phyloP scores from a whole-genome alignment of 495 filamentous ascomycete genomes.

The Coniosporium apollinis region DNA sequence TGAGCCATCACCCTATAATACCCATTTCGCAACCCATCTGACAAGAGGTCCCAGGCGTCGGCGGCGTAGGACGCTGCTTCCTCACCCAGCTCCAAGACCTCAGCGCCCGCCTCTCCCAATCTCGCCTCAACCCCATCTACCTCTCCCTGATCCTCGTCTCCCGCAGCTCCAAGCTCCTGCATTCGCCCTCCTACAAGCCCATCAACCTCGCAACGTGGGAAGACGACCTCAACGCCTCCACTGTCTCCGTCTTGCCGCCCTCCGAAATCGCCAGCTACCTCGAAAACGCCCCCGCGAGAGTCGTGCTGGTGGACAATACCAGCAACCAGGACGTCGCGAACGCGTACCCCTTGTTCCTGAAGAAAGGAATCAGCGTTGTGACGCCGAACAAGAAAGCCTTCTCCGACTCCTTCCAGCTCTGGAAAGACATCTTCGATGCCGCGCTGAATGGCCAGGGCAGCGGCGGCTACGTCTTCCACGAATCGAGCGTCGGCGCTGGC shows the following conservation, averaged over 20 bases:
- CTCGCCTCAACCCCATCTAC: slow-evolving; percentile 34
- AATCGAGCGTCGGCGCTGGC: slow-evolving; percentile 81
- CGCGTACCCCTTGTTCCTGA: slow-evolving; percentile 61
- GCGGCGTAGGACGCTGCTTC: slow-evolving; percentile 86
- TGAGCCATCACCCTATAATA: slow-evolving; percentile 10
- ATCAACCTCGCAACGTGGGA: slow-evolving; percentile 21
- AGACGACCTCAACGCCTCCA: slow-evolving; percentile 31
- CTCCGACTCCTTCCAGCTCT: slow-evolving; percentile 54
- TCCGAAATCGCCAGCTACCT: slow-evolving; percentile 57
- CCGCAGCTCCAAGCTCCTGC: slow-evolving; percentile 62
- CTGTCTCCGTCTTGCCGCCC: slow-evolving; percentile 40
- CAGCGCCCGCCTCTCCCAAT: slow-evolving; percentile 30
- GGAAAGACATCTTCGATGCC: slow-evolving; percentile 62
- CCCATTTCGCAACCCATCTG: slow-evolving; percentile 5
- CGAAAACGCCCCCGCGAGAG: slow-evolving; percentile 46
- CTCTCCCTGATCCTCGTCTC: slow-evolving; percentile 64
- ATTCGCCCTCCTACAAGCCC: slow-evolving; percentile 37
- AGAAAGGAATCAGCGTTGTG: slow-evolving; percentile 67
- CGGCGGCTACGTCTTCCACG: slow-evolving; percentile 74
- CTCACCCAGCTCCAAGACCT: slow-evolving; percentile 56
- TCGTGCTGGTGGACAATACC: slow-evolving; percentile 85
- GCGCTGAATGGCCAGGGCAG: slow-evolving; percentile 28
- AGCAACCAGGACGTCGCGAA: slow-evolving; percentile 65
- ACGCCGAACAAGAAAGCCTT: slow-evolving; percentile 98
- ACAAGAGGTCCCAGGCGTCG: slow-evolving; percentile 43